Conservation (phyloP, 129 eudicot species). For the Oenanthe sinensis region DNA sequence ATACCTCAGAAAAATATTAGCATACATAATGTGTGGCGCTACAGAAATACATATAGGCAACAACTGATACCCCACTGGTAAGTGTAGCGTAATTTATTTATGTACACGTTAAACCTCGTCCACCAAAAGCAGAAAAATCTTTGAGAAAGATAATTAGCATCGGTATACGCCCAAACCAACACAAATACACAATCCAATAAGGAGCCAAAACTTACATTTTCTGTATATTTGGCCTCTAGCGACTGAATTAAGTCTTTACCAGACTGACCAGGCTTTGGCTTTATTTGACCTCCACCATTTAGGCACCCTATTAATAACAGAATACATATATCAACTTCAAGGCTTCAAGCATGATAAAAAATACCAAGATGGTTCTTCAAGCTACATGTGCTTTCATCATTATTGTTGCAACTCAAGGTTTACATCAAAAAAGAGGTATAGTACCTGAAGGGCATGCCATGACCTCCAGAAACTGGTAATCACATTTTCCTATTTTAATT, state of each 20-base stretch:
- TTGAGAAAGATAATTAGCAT: neutral
- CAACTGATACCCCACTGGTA: neutral
- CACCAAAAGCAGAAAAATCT: neutral
- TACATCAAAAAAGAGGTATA: neutral
- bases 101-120: neutral
- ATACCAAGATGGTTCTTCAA: neutral
- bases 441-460: conserved; percentile 98
- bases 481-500: conserved; percentile 47
- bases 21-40: neutral
- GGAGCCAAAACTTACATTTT: conserved; percentile 40
- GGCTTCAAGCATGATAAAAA: neutral
- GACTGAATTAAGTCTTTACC: conserved; percentile 75
- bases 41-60: neutral
- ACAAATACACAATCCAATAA: conserved; percentile 1
- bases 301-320: conserved; percentile 53
- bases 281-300: conserved; percentile 97
- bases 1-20: neutral
- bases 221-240: conserved; percentile 60
- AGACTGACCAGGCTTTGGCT: conserved; percentile 77
- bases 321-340: neutral
- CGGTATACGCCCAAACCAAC: neutral
- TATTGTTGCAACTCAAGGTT: neutral
- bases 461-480: conserved; percentile 69
- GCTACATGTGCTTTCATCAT: neutral
- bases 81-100: neutral